Percentiles rank a stretch among this genome's conserved stretches.
Conservation (phyloP, 2,329 filamentous ascomycete genomes). For the Talaromyces albobiverticillius region DNA sequence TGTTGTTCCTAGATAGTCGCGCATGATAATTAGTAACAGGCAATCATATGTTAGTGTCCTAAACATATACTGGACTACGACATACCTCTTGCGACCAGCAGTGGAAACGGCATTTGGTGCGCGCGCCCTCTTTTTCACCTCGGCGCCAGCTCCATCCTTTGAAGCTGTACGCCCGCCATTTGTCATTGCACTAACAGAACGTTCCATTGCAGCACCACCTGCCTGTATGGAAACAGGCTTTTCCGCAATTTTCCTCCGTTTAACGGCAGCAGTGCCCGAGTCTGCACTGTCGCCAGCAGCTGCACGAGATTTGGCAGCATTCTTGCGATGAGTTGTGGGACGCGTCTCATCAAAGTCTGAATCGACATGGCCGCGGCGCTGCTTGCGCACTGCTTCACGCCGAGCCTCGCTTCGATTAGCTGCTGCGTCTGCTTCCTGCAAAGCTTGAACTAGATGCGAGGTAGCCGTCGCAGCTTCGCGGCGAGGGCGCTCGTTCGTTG, state of each 20-base stretch:
- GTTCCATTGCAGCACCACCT: conserved; percentile 36
- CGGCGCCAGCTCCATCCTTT: conserved; percentile 68
- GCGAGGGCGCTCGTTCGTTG: conserved; percentile 66
- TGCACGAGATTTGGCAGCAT: conserved; percentile 50
- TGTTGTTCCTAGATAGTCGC: conserved; percentile 39
- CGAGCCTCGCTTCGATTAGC: conserved; percentile 73
- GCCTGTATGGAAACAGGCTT: conserved; percentile 49
- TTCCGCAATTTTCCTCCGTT: conserved; percentile 74
- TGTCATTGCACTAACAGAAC: conserved; percentile 36
- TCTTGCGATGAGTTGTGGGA: conserved; percentile 53
- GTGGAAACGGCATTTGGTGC: conserved; percentile 64
- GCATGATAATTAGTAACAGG: not conserved
- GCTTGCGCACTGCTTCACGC: conserved; percentile 80
- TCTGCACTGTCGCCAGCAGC: conserved; percentile 18
- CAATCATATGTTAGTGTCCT: not conserved
- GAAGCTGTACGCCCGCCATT: conserved; percentile 33
- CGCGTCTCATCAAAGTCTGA: conserved; percentile 72
- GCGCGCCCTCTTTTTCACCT: conserved; percentile 70
- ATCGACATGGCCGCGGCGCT: conserved; percentile 68
- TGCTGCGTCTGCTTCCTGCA: conserved; percentile 78
- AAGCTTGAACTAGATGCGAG: conserved; percentile 60
- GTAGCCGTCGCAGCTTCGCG: conserved; percentile 70
- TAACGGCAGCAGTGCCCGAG: conserved; percentile 47
- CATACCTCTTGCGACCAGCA: conserved; percentile 70
- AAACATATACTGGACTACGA: conserved; percentile 16